A percentile compares a stretch with the other conserved stretches of the same genome.
Conservation (phyloP, 1,139 yeast genomes). For the Yueomyces sp. region DNA sequence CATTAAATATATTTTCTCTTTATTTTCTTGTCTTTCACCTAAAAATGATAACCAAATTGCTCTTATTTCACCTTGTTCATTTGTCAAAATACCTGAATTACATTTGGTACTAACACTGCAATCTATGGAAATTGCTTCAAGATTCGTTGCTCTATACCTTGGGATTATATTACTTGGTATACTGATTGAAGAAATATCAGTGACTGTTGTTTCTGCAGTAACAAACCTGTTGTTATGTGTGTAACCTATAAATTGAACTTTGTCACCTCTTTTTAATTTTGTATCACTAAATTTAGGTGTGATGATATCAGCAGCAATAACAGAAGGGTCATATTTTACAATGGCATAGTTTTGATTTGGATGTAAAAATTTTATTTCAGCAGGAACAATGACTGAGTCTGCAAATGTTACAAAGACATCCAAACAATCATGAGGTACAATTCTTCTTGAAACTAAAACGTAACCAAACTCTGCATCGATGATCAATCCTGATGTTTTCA, state of each 20-base stretch:
- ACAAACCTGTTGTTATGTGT: slow-evolving; percentile 60
- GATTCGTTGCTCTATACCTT: slow-evolving; percentile 73
- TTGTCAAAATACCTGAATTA: slow-evolving; percentile 70
- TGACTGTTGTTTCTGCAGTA: slow-evolving; percentile 63
- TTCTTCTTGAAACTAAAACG: slow-evolving; percentile 64
- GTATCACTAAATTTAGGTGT: slow-evolving; percentile 50
- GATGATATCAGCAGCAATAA: slow-evolving; percentile 48
- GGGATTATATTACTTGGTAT: slow-evolving; percentile 66
- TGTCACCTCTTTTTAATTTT: slow-evolving; percentile 66
- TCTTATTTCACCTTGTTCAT: slow-evolving; percentile 63
- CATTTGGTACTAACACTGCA: slow-evolving; percentile 64
- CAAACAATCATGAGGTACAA: slow-evolving; percentile 76
- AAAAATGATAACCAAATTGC: slow-evolving; percentile 77
- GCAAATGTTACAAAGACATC: slow-evolving; percentile 74
- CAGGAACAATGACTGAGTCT: slow-evolving; percentile 75
- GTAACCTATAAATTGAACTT: slow-evolving; percentile 66
- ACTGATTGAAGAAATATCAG: slow-evolving; percentile 63
- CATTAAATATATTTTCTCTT: slow-evolving; percentile 56
- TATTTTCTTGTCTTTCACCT: slow-evolving; percentile 52
- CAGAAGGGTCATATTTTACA: slow-evolving; percentile 65
- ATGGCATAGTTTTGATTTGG: slow-evolving; percentile 84
- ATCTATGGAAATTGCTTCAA: slow-evolving; percentile 68
- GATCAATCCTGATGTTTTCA: slow-evolving; percentile 64
- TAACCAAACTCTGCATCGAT: slow-evolving; percentile 72
- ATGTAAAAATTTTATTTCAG: slow-evolving; percentile 68